A percentile compares a stretch with the other conserved stretches of the same genome.
Evolutionary conservation across 2,329 filamentous ascomycete genomes (phyloP).

Genomic region (Colletotrichum somersetense): DNA sequence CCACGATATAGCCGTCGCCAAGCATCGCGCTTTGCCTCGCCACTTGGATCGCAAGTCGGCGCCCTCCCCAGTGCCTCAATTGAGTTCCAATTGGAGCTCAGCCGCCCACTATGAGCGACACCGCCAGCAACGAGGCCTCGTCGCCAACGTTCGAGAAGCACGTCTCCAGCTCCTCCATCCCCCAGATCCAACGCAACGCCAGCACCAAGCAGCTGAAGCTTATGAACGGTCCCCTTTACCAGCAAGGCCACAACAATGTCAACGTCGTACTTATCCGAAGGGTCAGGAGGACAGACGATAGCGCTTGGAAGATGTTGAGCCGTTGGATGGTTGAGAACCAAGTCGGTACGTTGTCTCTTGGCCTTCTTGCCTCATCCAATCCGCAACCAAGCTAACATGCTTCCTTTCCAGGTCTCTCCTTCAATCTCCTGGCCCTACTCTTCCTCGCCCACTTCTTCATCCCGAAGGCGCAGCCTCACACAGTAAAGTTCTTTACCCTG

Average conservation of each 20-base stretch:
- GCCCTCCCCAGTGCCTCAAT: conserved; percentile 14
- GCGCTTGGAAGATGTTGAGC: conserved; percentile 70
- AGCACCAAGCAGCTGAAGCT: conserved; percentile 47
- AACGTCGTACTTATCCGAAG: conserved; percentile 68
- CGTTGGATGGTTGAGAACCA: conserved; percentile 84
- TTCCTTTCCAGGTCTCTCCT: conserved; percentile 72
- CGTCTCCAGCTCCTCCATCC: conserved; percentile 9
- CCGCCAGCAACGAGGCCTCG: conserved; percentile 26
- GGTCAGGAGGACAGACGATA: conserved; percentile 72
- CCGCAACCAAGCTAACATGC: conserved; percentile 44
- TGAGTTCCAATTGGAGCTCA: conserved; percentile 35
- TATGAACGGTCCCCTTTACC: conserved; percentile 70
- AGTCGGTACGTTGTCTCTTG: conserved; percentile 70
- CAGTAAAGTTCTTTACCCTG: conserved; percentile 88
- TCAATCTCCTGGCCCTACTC: conserved; percentile 87
- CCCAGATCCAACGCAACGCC: conserved; percentile 34
- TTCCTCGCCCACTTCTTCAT: conserved; percentile 86
- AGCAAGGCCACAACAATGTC: conserved; percentile 62
- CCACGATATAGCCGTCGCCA: conserved; percentile 10
- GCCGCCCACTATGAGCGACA: conserved; percentile 38
- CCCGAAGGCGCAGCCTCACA: conserved; percentile 81
- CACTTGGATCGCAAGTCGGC: conserved; percentile 26
- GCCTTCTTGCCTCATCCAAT: background rate
- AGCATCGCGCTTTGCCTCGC: conserved; percentile 20
- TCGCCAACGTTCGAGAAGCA: conserved; percentile 34